A percentile compares a stretch with the other conserved stretches of the same genome.
Conservation (phyloP, 108 stramenopile species). For the Seminavis robusta region DNA sequence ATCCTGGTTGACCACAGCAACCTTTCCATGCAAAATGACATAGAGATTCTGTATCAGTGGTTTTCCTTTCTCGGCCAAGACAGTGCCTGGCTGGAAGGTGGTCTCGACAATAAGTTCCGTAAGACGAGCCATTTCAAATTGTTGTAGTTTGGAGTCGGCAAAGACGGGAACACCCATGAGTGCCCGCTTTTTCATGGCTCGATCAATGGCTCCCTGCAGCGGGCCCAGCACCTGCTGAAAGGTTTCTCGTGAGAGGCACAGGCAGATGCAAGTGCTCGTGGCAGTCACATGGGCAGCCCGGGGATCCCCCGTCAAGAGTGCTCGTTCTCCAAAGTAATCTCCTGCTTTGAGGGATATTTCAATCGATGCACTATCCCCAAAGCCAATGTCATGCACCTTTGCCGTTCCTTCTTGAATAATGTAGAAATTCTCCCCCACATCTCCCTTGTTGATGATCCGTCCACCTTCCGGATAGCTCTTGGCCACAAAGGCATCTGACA, state of each 20-base stretch:
- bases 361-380: conserved; percentile 14
- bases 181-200: conserved; percentile 56
- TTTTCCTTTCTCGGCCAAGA: conserved; percentile 48
- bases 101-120: conserved; percentile 45
- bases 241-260: conserved; percentile 43
- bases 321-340: conserved; percentile 90
- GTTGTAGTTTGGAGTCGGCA: conserved; percentile 49
- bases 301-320: conserved; percentile 87
- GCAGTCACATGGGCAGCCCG: conserved; percentile 59
- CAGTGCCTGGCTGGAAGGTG: conserved; percentile 33
- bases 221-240: conserved; percentile 54
- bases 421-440: conserved; percentile 53
- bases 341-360: conserved; percentile 36
- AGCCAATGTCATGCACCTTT: conserved; percentile 13
- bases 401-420: conserved; percentile 55
- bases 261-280: conserved; percentile 24
- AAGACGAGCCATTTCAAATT: conserved; percentile 47
- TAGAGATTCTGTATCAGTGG: conserved; percentile 41
- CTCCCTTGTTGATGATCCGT: conserved; percentile 52
- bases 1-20: conserved; percentile 44
- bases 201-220: conserved; percentile 51
- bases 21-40: conserved; percentile 45
- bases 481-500: conserved; percentile 48
- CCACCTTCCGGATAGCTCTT: conserved; percentile 53
- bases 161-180: conserved; percentile 50